Percentiles rank a stretch among this genome's conserved stretches.
These are phyloP conservation scores for Didymella sp. DNA, from an alignment of 2,329 filamentous ascomycete species.

Conservation along the genomic window DNA sequence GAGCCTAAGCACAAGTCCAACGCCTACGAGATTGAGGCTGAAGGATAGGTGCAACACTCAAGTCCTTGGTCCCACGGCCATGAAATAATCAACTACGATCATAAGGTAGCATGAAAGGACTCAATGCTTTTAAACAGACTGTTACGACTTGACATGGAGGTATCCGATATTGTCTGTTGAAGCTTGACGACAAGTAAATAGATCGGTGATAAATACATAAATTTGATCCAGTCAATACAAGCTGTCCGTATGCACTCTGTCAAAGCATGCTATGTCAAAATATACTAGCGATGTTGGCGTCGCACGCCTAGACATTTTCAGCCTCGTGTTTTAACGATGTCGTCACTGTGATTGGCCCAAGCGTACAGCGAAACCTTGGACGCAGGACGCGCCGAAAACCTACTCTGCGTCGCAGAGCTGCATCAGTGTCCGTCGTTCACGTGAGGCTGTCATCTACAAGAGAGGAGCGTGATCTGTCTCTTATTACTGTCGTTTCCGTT, in stretches of 20 bases:
- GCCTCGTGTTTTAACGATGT: conserved; percentile 14
- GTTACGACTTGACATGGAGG: no score
- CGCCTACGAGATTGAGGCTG: conserved; percentile 76
- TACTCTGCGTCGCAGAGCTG: conserved; percentile 12
- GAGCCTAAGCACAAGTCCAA: conserved; percentile 98
- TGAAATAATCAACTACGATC: no score
- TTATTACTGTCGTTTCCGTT: conserved; percentile 10
- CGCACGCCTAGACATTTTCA: conserved; percentile 2
- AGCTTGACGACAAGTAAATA: no score
- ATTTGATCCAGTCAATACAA: not conserved
- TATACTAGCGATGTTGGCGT: not conserved
- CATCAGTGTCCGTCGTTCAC: conserved; percentile 2
- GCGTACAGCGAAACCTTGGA: conserved; percentile 10
- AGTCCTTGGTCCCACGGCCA: no score
- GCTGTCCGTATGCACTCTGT: not conserved
- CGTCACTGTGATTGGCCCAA: conserved; percentile 17
- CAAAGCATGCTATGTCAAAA: not conserved
- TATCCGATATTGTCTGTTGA: no score
- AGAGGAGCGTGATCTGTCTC: not conserved
- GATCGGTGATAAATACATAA: not conserved
- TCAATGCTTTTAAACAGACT: not conserved
- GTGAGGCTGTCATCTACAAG: not conserved
- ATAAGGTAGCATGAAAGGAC: not conserved
- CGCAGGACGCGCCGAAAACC: conserved; percentile 14
- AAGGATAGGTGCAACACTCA: no score